Percentiles rank a stretch among this genome's conserved stretches.
Evolutionary conservation across 2,329 filamentous ascomycete species (phyloP).

Genomic region (Gyromitra esculenta): DNA sequence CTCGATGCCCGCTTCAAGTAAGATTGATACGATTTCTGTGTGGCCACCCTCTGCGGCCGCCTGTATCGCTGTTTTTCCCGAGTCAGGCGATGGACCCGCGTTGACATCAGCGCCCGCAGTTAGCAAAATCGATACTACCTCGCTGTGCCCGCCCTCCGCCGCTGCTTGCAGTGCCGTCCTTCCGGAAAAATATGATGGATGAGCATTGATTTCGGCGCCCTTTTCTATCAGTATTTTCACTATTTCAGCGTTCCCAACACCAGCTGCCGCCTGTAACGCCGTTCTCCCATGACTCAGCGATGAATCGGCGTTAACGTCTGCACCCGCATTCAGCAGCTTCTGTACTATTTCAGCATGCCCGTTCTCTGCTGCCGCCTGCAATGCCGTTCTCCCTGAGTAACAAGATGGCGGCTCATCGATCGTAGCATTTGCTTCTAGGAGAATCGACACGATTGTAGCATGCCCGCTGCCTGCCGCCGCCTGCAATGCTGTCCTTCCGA

Average conservation of each 20-base stretch:
- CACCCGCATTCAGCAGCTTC: neutral
- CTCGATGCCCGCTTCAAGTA: neutral
- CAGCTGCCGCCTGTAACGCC: neutral
- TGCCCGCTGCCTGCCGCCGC: neutral
- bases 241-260: neutral
- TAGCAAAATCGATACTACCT: constrained; percentile 3
- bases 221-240: neutral
- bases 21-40: neutral
- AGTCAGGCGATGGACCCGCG: neutral
- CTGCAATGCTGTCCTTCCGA: neutral
- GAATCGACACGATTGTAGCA: neutral
- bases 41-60: neutral
- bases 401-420: neutral
- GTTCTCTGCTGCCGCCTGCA: neutral
- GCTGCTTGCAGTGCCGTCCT: neutral
- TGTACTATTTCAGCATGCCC: neutral
- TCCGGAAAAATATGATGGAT: neutral
- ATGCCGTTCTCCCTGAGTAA: neutral
- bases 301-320: neutral
- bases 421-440: neutral
- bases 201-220: neutral
- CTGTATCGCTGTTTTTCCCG: constrained; percentile 2
- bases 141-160: neutral
- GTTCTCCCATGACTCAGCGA: neutral
- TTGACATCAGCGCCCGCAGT: neutral